A percentile compares a stretch with the other conserved stretches of the same genome.
These are phyloP conservation scores for Obba rivulosa DNA, from an alignment of 768 basidiomycete genomes.

Conservation along the genomic window DNA sequence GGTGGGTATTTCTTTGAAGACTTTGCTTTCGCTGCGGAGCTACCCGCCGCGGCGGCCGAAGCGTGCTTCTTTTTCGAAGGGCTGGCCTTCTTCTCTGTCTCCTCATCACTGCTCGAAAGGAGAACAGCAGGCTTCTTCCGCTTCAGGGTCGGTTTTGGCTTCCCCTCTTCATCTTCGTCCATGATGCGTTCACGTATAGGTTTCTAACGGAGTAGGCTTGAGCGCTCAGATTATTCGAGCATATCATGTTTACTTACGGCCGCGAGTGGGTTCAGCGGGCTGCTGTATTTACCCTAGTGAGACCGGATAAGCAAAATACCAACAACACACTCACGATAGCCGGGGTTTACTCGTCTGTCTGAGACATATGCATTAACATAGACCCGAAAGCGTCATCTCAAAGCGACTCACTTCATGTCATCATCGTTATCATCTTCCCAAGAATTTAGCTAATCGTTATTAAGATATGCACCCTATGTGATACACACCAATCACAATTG, in stretches of 20 bases:
- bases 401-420: no score
- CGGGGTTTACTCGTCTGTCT: neutral
- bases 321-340: neutral
- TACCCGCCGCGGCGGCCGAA: conserved; percentile 9
- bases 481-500: conserved; percentile 21
- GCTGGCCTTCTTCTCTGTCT: conserved; percentile 13
- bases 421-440: no score
- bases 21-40: conserved; percentile 19
- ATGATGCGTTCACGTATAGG: conserved; percentile 18
- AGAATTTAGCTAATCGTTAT: no score
- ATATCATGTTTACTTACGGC: neutral
- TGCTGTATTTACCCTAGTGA: no score
- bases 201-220: conserved; percentile 12
- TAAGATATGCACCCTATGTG: no score
- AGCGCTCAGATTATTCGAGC: neutral
- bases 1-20: conserved; percentile 12
- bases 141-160: conserved; percentile 11
- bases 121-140: conserved; percentile 21
- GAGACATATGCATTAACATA: neutral
- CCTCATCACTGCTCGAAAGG: conserved; percentile 23
- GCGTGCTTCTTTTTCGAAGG: conserved; percentile 40
- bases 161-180: conserved; percentile 16
- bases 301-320: no score
- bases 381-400: no score
- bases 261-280: neutral